Evolutionary conservation across 768 basidiomycete genomes (phyloP), one percentile per base, ranked within the genome.

Genomic region (Mycena pura): DNA sequence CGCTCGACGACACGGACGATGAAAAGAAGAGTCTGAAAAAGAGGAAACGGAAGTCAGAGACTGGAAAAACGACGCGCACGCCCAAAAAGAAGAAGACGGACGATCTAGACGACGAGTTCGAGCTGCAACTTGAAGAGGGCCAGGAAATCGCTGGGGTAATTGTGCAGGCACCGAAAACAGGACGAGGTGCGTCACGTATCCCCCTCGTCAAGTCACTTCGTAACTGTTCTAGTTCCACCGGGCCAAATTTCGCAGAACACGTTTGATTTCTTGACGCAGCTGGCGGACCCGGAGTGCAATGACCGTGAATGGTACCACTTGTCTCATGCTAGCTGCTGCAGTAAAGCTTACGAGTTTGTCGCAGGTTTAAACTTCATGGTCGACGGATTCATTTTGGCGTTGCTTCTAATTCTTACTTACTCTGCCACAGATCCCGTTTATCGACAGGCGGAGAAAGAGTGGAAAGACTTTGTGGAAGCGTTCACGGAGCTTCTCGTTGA

Each of bases 221-320:
- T n/a, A n/a, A n/a, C n/a, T 64, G 19, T 21, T 44, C 29, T 63
- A 92, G 95, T 93, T 0, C 90, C 93, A 0, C 84, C 93, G 11
- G 95, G 95, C 10, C 86, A 87, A 72, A 86, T 97, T 69, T 96
- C 95, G 2, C 81, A 87, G 67, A 96, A 97, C 65, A 93, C 91
- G 3, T 73, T 98, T 32, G 77, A 92, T 68, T 97, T 97, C 71
- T 72, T 96, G 55, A 75, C 65, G 8, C 80, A 89, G 24, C 78
- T 97, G 38, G 82, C 82, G 69, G 85, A 92, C 58, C 90, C 93
- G 1, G 81, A 85, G 41, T 88, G 87, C 69, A 95, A 98, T 62
- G 91, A 97, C 71, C 83, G 94, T 4, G 83, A 89, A 76, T 93
- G 93, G 94, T 92, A 56, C 60, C n/a, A n/a, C n/a, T n/a, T n/a